Evolutionary conservation across 2,329 filamentous ascomycete species (phyloP), one percentile per base, ranked within the genome.

Genomic region (Biscogniauxia sp.): DNA sequence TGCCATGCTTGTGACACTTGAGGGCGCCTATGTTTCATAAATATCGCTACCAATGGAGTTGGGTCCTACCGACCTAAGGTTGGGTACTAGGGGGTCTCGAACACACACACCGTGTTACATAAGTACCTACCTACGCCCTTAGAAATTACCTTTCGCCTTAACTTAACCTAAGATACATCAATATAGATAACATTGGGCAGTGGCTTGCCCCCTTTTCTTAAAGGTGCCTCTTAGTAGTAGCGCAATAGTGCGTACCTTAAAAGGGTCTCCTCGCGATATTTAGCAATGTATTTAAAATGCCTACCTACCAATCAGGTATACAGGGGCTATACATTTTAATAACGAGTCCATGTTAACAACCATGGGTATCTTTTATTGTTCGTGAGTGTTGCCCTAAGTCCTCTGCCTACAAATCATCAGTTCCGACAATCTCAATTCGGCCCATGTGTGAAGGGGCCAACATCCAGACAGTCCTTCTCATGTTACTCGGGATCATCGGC

Each of bases 401-500:
- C 37, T n/a, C 15, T 11, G 8, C n/a, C 26, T 54, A 20, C 53
- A 20, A 20, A 17, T 54, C 17, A 3, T 19, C 53, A n/a, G 19
- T 32, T 7, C 32, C 7, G 37, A 54, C n/a, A 54, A 55, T 25
- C 37, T 19, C 20, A 17, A 11, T 26, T 20, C 45, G 20, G 25
- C 54, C 54, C 41, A 25, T 26, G 25, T 41, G n/a, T 32, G 26
- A n/a, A 45, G 11, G 37, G 15, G 20, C 28, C 51, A 51, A 6
- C 15, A 37, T 45, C 17, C 53, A 32, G 25, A 55, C 37, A 17
- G 17, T 20, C 9, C 28, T 49, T 51, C 19, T 32, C 2, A 19
- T 25, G 55, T 67, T 74, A 80, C 69, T 81, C 79, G 3, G 79
- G 79, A 61, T 80, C 79, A 54, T 72, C 73, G 19, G 70, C 65